Evolutionary conservation across 2,329 filamentous ascomycete genomes (phyloP).

Genomic region (Fusarium equiseti): DNA sequence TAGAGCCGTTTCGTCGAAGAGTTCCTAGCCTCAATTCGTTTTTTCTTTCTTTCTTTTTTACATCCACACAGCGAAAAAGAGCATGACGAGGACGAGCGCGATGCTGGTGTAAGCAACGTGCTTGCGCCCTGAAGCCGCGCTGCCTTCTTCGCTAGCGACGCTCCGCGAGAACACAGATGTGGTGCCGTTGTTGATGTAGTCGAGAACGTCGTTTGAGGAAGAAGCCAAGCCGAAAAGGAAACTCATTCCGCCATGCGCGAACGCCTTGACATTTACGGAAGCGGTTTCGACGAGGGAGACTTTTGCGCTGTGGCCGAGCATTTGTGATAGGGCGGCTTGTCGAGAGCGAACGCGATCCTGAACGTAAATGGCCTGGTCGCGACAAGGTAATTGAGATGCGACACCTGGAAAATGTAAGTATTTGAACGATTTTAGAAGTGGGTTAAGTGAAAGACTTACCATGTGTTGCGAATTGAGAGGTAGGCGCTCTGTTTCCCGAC

Average conservation of each 20-base stretch:
- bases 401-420: slow-evolving; percentile 65
- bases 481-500: slow-evolving; percentile 35
- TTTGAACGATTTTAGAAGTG: background rate
- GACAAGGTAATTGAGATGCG: slow-evolving; percentile 73
- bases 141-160: slow-evolving; percentile 71
- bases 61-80: slow-evolving; percentile 49
- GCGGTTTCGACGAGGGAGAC: slow-evolving; percentile 86
- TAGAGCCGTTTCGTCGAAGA: slow-evolving; percentile 4
- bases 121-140: slow-evolving; percentile 62
- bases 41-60: slow-evolving; percentile 7
- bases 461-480: slow-evolving; percentile 41
- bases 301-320: slow-evolving; percentile 83
- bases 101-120: slow-evolving; percentile 48
- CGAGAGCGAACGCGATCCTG: slow-evolving; percentile 79
- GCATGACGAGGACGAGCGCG: slow-evolving; percentile 47
- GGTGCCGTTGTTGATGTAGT: slow-evolving; percentile 90
- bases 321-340: slow-evolving; percentile 82
- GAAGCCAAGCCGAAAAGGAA: slow-evolving; percentile 83
- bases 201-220: slow-evolving; percentile 80
- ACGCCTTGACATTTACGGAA: slow-evolving; percentile 80
- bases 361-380: slow-evolving; percentile 81
- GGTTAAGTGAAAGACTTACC: slow-evolving; percentile 19
- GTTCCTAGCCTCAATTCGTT: background rate
- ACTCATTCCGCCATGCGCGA: slow-evolving; percentile 85
- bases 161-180: slow-evolving; percentile 86